These are phyloP conservation scores for Rhodocollybia butyracea DNA, from an alignment of 768 basidiomycete genomes.

Conservation along the genomic window DNA sequence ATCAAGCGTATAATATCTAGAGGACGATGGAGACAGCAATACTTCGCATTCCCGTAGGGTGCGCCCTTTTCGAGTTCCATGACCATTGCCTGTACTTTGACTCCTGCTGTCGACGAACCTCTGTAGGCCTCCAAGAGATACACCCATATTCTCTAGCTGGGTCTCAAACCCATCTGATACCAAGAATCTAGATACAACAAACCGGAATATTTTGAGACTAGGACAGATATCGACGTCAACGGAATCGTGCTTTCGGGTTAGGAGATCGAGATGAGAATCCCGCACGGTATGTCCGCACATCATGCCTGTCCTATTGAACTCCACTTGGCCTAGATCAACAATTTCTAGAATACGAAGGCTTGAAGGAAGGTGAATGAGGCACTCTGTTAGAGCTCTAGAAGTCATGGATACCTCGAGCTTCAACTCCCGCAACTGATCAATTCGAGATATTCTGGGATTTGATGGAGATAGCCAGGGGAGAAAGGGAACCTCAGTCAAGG, in stretches of 20 bases:
- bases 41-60: constrained; percentile 1
- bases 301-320: background rate
- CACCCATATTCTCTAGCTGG: background rate
- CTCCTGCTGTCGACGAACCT: background rate
- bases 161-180: background rate
- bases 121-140: background rate
- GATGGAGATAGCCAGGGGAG: background rate
- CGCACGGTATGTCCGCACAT: background rate
- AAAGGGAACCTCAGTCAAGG: background rate
- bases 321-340: background rate
- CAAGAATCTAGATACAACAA: background rate
- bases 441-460: background rate
- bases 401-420: background rate
- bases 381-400: background rate
- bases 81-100: too few species aligned
- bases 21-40: background rate
- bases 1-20: background rate
- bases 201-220: background rate
- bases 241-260: background rate
- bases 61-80: background rate
- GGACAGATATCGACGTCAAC: background rate
- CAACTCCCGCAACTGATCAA: background rate
- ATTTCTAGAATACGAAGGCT: background rate
- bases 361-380: background rate
- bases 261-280: constrained; percentile 1